phyloP scores from a whole-genome alignment of 164 flowering plant species.

The Houttuynia cordata region DNA sequence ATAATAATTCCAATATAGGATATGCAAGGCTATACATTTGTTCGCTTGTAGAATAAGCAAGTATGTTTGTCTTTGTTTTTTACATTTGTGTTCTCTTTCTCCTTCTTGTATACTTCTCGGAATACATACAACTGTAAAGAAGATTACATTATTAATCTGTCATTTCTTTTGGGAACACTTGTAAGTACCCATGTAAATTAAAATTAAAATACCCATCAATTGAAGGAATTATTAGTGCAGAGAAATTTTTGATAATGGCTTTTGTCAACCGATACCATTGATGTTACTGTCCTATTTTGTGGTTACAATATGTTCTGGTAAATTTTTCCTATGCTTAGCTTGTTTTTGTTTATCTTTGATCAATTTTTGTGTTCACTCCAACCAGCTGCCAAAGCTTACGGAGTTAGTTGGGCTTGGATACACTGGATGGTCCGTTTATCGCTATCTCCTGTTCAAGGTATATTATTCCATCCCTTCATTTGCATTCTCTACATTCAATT shows the following conservation, averaged over 20 bases:
- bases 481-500: too few relatives aligned
- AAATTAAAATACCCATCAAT: too few relatives aligned
- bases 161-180: too few relatives aligned
- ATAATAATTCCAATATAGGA: too few relatives aligned
- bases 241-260: too few relatives aligned
- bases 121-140: too few relatives aligned
- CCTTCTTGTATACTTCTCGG: too few relatives aligned
- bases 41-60: too few relatives aligned
- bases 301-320: not conserved
- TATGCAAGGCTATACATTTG: not conserved
- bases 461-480: not conserved
- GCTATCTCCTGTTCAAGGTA: slow-evolving; percentile 97
- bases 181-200: too few relatives aligned
- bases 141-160: too few relatives aligned
- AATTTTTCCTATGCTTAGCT: not conserved
- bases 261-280: not conserved
- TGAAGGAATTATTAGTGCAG: too few relatives aligned
- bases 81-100: too few relatives aligned
- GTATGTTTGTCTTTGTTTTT: not conserved
- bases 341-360: not conserved
- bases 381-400: slow-evolving; percentile 91
- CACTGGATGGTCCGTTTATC: slow-evolving; percentile 96
- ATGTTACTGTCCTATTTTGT: not conserved
- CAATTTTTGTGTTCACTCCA: not conserved
- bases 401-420: slow-evolving; percentile 96